Evolutionary conservation across 2,329 filamentous ascomycete species (phyloP), one percentile per base, ranked within the genome.

Genomic region (Tolypocladium ovalisporum): DNA sequence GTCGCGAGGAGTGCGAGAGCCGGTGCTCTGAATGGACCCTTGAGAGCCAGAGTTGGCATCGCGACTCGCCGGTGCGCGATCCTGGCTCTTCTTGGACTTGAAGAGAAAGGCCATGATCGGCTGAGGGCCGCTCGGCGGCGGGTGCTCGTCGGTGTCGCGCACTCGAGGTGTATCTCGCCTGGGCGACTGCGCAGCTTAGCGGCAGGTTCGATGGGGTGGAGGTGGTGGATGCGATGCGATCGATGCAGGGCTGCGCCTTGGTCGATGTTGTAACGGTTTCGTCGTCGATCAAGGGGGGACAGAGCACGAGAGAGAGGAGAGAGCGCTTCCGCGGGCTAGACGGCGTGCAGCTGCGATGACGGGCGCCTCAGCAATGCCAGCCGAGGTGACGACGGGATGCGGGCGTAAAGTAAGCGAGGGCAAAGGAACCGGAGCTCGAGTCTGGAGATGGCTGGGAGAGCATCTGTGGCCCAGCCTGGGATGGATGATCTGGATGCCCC

Each of bases 41-140:
- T 77, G 77, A 8, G 78, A 76, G 55, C 71, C 72, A 32, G 73
- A 66, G 59, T 73, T 74, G 55, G 77, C 80, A 67, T 84, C 81
- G 68, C 81, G 80, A 68, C 76, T 80, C 56, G 77, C 74, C 63
- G 81, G 69, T 58, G 75, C 75, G 68, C 84, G 82, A 65, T 86
- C 84, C 71, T 87, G 85, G 68, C 83, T 81, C 74, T 89, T 90
- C 75, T 90, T 91, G 57, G 86, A 89, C 72, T 90, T 90, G 78
- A 91, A 91, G 61, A 91, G 80, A 73, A 91, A 91, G 63, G 88
- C 85, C 88, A 91, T 91, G 73, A 72, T 78, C 71, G 67, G 66
- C 73, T 68, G 70, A 65, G 67, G 68, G 71, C 60, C 70, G 71
- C 70, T 69, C 66, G 65, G 68, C 68, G 71, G 70, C 65, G 67